Evolutionary conservation across 208 protist species (phyloP).

Genomic region (Leishmania martiniquensis): DNA sequence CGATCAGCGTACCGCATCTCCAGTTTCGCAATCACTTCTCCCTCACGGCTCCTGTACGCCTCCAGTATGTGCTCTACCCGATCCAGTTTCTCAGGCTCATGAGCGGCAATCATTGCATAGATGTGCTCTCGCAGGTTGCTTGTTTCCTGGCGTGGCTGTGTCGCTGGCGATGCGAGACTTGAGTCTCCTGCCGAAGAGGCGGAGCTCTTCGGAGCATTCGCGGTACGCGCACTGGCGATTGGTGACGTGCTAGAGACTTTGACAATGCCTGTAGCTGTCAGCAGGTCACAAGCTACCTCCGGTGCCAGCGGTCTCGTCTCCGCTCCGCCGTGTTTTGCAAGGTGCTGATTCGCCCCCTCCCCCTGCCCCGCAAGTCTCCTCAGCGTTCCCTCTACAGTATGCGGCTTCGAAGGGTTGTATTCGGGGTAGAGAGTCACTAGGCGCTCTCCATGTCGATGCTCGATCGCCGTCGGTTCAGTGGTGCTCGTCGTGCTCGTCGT

Average conservation of each 20-base stretch:
- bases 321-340: constrained; percentile 60
- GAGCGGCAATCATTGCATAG: constrained; percentile 23
- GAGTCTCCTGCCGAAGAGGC: not conserved
- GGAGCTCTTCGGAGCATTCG: not conserved
- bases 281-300: constrained; percentile 11
- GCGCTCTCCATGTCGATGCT: constrained; percentile 41
- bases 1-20: constrained; percentile 40
- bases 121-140: constrained; percentile 30
- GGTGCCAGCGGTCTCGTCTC: constrained; percentile 33
- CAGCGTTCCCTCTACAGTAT: constrained; percentile 48
- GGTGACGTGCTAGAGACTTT: constrained; percentile 8
- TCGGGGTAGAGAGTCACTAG: constrained; percentile 48
- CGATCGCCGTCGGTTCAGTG: not conserved
- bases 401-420: constrained; percentile 60
- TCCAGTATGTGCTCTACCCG: constrained; percentile 42
- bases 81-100: constrained; percentile 47
- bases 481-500: not conserved
- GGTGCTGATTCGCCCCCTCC: constrained; percentile 48
- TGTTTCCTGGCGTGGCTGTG: not conserved
- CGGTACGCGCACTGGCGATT: not conserved
- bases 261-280: not conserved
- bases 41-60: constrained; percentile 43
- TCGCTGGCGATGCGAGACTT: constrained; percentile 1
- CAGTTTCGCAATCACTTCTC: constrained; percentile 37
- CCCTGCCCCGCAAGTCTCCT: constrained; percentile 54